Evolutionary conservation across 2,329 filamentous ascomycete genomes (phyloP).

Genomic region (Fusarium nelsonii): DNA sequence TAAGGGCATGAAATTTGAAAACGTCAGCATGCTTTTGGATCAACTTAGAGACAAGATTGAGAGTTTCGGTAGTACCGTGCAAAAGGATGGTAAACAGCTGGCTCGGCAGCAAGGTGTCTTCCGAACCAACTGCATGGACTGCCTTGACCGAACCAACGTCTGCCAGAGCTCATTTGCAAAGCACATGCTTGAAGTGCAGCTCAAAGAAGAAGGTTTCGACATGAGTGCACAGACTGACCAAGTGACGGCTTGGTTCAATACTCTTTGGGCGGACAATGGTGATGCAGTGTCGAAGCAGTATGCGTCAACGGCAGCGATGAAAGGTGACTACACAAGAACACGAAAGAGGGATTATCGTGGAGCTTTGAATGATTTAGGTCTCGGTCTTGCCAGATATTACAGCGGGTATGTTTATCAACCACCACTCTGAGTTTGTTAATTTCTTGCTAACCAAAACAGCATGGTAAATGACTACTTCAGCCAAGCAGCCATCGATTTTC

Average conservation of each 20-base stretch:
- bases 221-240: constrained; percentile 82
- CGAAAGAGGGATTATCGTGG: constrained; percentile 91
- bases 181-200: constrained; percentile 82
- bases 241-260: constrained; percentile 93
- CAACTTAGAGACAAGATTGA: constrained; percentile 76
- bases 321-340: constrained; percentile 95
- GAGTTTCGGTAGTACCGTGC: constrained; percentile 77
- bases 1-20: constrained; percentile 97
- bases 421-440: neutral
- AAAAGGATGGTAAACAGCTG: constrained; percentile 58
- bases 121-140: constrained; percentile 99
- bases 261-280: constrained; percentile 96
- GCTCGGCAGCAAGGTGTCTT: constrained; percentile 78
- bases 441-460: constrained; percentile 63
- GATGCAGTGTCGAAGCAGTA: constrained; percentile 97
- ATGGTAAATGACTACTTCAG: constrained; percentile 99
- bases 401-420: constrained; percentile 66
- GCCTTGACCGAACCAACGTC: constrained; percentile 94
- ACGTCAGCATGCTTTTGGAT: constrained; percentile 84
- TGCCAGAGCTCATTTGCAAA: constrained; percentile 92
- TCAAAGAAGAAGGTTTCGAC: constrained; percentile 80
- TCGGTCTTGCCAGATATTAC: constrained; percentile 83
- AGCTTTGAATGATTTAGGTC: constrained; percentile 88
- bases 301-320: constrained; percentile 93
- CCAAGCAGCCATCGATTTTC: constrained; percentile 93